phyloP scores from a whole-genome alignment of 345 rosid species.

The Moricandia moricandioides region DNA sequence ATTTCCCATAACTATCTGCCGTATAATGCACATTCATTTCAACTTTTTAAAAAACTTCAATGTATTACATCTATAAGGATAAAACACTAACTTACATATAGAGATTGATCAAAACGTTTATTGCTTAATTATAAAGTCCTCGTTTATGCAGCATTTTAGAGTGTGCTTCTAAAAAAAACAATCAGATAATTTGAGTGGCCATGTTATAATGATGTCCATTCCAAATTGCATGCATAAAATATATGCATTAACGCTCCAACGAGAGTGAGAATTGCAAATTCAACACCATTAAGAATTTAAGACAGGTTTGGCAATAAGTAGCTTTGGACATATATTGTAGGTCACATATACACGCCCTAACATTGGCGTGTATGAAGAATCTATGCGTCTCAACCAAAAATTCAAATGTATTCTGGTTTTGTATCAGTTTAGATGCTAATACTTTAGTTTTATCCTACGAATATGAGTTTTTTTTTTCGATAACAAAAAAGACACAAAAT shows the following conservation, averaged over 20 bases:
- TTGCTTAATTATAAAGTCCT: background rate
- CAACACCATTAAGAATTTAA: background rate
- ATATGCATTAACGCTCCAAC: background rate
- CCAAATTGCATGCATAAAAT: slow-evolving; percentile 20
- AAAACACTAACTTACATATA: background rate
- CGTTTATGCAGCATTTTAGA: background rate
- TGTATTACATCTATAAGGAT: background rate
- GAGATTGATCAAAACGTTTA: background rate
- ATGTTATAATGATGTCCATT: background rate
- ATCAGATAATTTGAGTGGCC: background rate
- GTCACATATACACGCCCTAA: background rate
- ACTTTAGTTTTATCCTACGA: background rate
- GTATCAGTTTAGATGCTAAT: background rate
- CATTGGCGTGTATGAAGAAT: background rate
- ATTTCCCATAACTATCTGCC: background rate
- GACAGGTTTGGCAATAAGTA: too few species aligned
- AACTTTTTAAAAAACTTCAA: background rate
- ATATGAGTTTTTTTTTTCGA: background rate
- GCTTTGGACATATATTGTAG: background rate
- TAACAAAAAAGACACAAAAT: background rate
- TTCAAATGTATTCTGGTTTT: background rate
- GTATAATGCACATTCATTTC: background rate
- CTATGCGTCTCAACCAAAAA: background rate
- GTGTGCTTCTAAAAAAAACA: background rate
- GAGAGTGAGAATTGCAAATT: background rate